Evolutionary conservation across 306 rosid genomes (phyloP).

Genomic region (Glycine tomentella): DNA sequence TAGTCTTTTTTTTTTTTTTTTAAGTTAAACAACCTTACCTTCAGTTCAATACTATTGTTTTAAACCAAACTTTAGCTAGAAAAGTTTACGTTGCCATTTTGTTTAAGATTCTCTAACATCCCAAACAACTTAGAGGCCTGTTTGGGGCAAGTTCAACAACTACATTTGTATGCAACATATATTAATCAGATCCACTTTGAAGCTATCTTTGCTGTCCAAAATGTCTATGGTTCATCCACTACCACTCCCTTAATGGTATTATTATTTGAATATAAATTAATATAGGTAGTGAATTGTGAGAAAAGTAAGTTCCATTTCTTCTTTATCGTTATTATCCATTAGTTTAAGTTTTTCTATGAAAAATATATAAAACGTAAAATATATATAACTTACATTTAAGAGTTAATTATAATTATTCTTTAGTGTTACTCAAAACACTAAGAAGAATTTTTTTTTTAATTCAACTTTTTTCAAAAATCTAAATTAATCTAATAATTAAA

Average conservation of each 20-base stretch:
- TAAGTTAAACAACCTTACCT: not conserved
- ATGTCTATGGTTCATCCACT: conserved; percentile 34
- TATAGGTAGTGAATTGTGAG: not conserved
- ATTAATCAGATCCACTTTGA: conserved; percentile 10
- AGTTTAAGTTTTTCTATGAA: no score
- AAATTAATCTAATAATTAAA: not conserved
- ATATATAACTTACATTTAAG: no score
- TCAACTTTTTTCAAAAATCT: not conserved
- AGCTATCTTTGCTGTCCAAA: conserved; percentile 47
- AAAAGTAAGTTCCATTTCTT: not conserved
- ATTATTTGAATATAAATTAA: not conserved
- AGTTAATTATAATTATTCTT: no score
- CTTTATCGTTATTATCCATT: no score
- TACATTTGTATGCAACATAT: not conserved
- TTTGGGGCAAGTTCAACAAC: conserved; percentile 52
- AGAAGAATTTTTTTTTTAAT: no score
- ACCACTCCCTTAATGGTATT: not conserved
- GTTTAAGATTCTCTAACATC: not conserved
- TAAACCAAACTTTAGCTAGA: not conserved
- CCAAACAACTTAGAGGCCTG: not conserved
- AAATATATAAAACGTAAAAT: no score
- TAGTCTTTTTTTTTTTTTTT: no score
- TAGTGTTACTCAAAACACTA: no score
- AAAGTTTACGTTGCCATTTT: not conserved
- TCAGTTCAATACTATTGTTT: not conserved